Evolutionary conservation across 2,329 filamentous ascomycete genomes (phyloP).

Genomic region (Biscogniauxia mediterranea): DNA sequence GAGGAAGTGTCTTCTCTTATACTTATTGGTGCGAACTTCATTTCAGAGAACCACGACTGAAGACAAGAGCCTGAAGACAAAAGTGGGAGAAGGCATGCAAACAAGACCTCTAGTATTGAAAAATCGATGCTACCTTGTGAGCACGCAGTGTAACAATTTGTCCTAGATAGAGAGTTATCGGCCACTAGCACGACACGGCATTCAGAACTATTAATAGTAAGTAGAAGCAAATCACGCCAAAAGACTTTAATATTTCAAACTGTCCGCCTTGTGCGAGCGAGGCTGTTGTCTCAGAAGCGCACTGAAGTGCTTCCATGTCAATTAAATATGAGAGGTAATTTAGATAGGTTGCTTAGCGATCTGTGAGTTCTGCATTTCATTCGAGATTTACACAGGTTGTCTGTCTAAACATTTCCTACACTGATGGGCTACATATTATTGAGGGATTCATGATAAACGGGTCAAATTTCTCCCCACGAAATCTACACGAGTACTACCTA

Average conservation of each 20-base stretch:
- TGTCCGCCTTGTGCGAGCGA: background rate
- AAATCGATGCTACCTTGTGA: too few species aligned
- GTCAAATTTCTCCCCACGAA: background rate
- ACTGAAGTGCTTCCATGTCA: background rate
- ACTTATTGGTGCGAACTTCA: background rate
- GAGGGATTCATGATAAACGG: background rate
- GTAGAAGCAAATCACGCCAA: background rate
- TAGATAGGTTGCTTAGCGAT: background rate
- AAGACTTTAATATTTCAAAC: background rate
- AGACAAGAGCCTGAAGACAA: too few species aligned
- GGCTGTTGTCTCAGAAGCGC: background rate
- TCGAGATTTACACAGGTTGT: too few species aligned
- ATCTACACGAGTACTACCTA: background rate
- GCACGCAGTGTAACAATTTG: background rate
- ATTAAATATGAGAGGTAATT: background rate
- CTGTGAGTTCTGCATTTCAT: background rate
- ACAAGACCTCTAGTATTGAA: too few species aligned
- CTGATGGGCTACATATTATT: background rate
- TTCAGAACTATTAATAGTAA: background rate
- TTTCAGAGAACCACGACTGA: background rate
- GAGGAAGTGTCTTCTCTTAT: too few species aligned
- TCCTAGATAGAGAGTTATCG: background rate
- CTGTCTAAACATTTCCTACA: background rate
- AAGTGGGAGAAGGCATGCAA: too few species aligned
- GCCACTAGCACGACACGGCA: background rate